Base-by-base conservation (phyloP, 148 eudicot genomes). In the Rhododendron kiyosumense region DNA sequence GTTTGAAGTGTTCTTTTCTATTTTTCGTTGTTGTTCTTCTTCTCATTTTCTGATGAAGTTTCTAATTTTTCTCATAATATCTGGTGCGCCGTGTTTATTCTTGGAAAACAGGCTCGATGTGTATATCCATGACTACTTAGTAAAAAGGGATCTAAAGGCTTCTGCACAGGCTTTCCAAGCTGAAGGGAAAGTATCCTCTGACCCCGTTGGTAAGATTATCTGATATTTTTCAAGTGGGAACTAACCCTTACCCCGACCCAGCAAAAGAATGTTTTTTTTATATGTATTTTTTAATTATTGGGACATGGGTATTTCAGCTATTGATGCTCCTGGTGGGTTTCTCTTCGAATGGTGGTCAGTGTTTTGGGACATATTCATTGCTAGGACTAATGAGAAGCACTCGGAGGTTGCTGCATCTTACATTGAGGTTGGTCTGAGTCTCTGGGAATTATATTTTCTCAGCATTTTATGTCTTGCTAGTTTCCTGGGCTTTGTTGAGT, bases 311-410 rank as follows among this genome's bases (percentile, higher is more conserved):
- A 69, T 91, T 89, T 57, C 93, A 95, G 98, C 94, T 74, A 95
- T 94, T 71, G 96, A 95, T 87, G 96, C 96, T 77, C 98, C 98
- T 57, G 96, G 96, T 49, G 96, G 98, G 18, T 95, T 95, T 88
- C 92, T 95, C 46, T 95, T 93, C 51, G 98, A 95, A 85, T 95
- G 98, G 98, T 95, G 98, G 98, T 93, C 96, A 0, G 95, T 95
- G 0, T 95, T 95, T 78, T 95, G 98, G 98, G 98, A 94, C 85
- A 93, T 93, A 63, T 95, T 93, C 65, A 92, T 95, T 86, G 94
- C 98, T 71, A 89, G 98, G 89, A 94, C 94, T 80, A 94, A 93
- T 73, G 92, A 89, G 90, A 93, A 93, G 87, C 94, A 89, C 80
- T 93, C 93, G 2, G 95, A 91, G 81, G 92, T 89, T 89, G 94